These are phyloP conservation scores for Trichoderma sp. DNA, from an alignment of 2,329 filamentous ascomycete species.

Conservation along the genomic window DNA sequence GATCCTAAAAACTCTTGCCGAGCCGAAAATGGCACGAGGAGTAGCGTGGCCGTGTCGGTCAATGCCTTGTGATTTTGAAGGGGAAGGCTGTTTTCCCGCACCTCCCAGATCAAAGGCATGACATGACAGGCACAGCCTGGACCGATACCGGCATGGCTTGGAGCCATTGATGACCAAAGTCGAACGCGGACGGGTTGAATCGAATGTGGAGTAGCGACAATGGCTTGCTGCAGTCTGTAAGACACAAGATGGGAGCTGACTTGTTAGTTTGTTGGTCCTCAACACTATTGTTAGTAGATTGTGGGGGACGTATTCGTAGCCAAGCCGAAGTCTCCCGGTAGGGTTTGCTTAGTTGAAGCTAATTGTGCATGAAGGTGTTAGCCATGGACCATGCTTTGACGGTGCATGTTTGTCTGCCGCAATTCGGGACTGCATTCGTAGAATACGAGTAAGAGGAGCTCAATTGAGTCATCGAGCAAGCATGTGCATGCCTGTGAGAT, in stretches of 20 bases:
- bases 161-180: neutral
- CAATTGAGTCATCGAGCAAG: neutral
- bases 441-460: neutral
- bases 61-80: conserved; percentile 5
- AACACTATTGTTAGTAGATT: conserved; percentile 18
- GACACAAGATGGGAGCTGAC: neutral
- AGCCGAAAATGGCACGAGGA: neutral
- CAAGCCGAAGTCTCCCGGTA: conserved; percentile 17
- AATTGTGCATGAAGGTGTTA: conserved; percentile 1
- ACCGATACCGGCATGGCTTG: conserved; percentile 2
- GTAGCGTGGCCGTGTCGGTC: neutral
- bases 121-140: neutral
- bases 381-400: neutral
- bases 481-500: neutral
- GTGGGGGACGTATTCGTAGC: conserved; percentile 5
- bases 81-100: neutral
- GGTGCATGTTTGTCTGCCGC: neutral
- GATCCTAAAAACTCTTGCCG: neutral
- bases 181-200: neutral
- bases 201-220: neutral
- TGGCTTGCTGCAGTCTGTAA: neutral
- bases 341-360: conserved; percentile 6
- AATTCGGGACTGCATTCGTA: neutral
- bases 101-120: neutral
- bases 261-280: conserved; percentile 1